These are phyloP conservation scores for Blastocystis sp. DNA, from an alignment of 352 stramenopile genomes.

Conservation along the genomic window DNA sequence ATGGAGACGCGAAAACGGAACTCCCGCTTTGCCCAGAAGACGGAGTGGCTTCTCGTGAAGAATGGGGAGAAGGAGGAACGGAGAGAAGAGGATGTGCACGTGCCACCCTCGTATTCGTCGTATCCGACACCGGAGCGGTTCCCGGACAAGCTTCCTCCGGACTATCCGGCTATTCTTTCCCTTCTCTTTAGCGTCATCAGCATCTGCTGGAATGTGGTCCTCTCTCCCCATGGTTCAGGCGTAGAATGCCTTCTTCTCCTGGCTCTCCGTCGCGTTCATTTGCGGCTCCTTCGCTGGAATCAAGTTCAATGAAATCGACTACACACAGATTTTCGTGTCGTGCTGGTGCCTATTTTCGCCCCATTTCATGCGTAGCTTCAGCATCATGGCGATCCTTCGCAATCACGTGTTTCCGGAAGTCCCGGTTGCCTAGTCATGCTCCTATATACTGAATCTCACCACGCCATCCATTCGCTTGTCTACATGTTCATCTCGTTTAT, in stretches of 20 bases:
- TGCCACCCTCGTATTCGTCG: neutral
- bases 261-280: constrained; percentile 3
- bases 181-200: constrained; percentile 46
- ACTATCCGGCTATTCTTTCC: constrained; percentile 62
- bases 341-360: neutral
- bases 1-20: neutral
- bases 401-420: neutral
- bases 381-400: neutral
- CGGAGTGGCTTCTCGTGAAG: neutral
- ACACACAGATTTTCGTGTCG: constrained; percentile 40
- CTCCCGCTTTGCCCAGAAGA: neutral
- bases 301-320: constrained; percentile 68
- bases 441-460: neutral
- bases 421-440: neutral
- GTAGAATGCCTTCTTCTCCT: constrained; percentile 19
- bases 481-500: neutral
- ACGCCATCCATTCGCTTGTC: no score
- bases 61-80: neutral
- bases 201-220: constrained; percentile 43
- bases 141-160: constrained; percentile 52
- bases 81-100: neutral
- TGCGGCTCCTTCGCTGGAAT: constrained; percentile 34
- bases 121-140: constrained; percentile 34
- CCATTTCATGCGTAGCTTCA: neutral
- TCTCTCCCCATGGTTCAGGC: neutral